Base-by-base conservation (phyloP, 2,329 filamentous ascomycete genomes). In the Penicillium sp. region DNA sequence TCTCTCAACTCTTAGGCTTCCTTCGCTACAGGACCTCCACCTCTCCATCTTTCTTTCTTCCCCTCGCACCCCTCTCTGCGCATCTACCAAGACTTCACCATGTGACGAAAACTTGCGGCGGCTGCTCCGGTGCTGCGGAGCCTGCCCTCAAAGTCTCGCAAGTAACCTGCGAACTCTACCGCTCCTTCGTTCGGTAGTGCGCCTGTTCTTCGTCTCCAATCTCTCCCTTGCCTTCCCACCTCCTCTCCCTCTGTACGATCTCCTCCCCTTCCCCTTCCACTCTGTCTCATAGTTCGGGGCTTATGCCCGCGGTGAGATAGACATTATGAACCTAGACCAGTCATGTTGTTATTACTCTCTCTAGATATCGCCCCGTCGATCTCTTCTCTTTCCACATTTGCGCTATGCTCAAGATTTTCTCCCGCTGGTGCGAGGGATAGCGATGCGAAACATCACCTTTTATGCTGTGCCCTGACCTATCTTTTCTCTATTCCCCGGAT, bases 91-190 rank as follows among this genome's bases (percentile, higher is more conserved):
- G 22, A 25, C 22, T 25, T 25, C 22, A 25, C 19, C 22, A 91
- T 74, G 83, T 97, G 72, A 80, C 77, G 73, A 99, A 97, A 93
- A 87, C 79, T 79, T 99, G 93, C 77, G 83, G 88, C 69, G 93
- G 93, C 71, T 99, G 93, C 84, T 96, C 91, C 38, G 90, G 91
- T 65, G 93, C 93, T 60, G 80, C 99, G 37, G 88, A 95, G 74
- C 82, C 90, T 44, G 90, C 95, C 37, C 83, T 99, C 58, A 91
- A 88, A 95, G 89, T 76, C 83, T 95, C 2, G 87, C 95, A 14
- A 90, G 91, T 95, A 68, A 22, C 28, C n/a, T 8, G 25, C 10
- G 13, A n/a, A 33, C 11, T 31, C 18, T 29, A 27, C 35, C 7
- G 12, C 4, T 44, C 16, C 27, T 40, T 22, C 9, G 22, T 29